Evolutionary conservation across 768 basidiomycete genomes (phyloP).

Genomic region (Trametes villosa): DNA sequence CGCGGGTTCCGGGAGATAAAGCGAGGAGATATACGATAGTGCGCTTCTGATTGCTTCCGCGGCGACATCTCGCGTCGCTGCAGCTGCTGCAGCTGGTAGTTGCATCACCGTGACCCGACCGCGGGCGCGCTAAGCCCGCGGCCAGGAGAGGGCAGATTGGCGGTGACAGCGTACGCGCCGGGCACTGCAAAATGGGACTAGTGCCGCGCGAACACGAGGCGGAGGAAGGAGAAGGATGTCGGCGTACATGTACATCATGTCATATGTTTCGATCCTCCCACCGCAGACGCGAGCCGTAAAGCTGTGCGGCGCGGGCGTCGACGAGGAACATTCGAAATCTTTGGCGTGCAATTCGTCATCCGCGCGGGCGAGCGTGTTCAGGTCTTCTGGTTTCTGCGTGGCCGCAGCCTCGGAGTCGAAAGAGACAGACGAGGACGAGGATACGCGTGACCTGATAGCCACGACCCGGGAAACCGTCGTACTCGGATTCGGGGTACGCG

Average conservation of each 20-base stretch:
- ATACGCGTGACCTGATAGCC: constrained; percentile 10
- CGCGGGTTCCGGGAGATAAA: constrained; percentile 9
- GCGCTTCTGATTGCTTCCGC: constrained; percentile 11
- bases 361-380: not conserved
- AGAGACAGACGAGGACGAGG: not conserved
- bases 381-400: constrained; percentile 9
- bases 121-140: no score
- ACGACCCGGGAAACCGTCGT: constrained; percentile 1
- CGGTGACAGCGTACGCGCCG: no score
- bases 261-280: not conserved
- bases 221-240: not conserved
- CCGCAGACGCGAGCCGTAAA: constrained; percentile 1
- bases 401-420: not conserved
- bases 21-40: constrained; percentile 11
- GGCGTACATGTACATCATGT: not conserved
- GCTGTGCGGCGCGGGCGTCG: constrained; percentile 12
- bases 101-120: no score
- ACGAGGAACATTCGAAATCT: constrained; percentile 6
- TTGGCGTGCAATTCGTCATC: constrained; percentile 13
- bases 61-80: not conserved
- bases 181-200: not conserved
- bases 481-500: constrained; percentile 1
- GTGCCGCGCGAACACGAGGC: not conserved
- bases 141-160: not conserved
- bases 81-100: not conserved